phyloP scores from a whole-genome alignment of 169 alveolate genomes.

The Plasmodium billcollinsi region DNA sequence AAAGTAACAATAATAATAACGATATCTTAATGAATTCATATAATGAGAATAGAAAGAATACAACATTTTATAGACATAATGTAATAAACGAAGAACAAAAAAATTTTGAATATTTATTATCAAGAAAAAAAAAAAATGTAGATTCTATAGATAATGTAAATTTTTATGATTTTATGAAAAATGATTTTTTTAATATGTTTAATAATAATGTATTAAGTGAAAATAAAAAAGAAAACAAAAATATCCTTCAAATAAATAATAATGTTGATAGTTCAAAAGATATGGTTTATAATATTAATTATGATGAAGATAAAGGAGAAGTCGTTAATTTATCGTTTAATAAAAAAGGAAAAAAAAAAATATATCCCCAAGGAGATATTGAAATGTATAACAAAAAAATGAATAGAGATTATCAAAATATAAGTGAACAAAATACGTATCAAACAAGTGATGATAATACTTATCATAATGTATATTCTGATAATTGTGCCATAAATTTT shows the following conservation, averaged over 20 bases:
- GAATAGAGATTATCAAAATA: background rate
- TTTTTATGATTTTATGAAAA: slow-evolving; percentile 28
- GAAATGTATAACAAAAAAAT: no score
- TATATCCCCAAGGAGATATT: no score
- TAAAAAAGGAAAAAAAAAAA: no score
- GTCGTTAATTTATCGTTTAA: background rate
- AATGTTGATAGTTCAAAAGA: slow-evolving; percentile 9
- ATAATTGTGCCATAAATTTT: background rate
- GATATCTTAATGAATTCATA: background rate
- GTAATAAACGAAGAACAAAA: slow-evolving; percentile 55
- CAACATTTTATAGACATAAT: slow-evolving; percentile 42
- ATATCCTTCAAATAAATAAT: background rate
- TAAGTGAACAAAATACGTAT: background rate
- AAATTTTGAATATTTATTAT: slow-evolving; percentile 23
- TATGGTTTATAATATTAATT: slow-evolving; percentile 11
- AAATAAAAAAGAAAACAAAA: background rate
- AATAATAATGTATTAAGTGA: background rate
- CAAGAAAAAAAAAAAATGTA: slow-evolving; percentile 20
- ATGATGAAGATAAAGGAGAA: slow-evolving; percentile 11
- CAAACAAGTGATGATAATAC: no score
- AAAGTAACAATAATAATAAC: background rate
- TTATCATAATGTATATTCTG: background rate
- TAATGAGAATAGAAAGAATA: slow-evolving; percentile 22
- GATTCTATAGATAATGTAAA: slow-evolving; percentile 25
- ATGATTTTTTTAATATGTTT: slow-evolving; percentile 26